Conservation (phyloP, 2,329 filamentous ascomycete genomes). For the Penicillium sp. region DNA sequence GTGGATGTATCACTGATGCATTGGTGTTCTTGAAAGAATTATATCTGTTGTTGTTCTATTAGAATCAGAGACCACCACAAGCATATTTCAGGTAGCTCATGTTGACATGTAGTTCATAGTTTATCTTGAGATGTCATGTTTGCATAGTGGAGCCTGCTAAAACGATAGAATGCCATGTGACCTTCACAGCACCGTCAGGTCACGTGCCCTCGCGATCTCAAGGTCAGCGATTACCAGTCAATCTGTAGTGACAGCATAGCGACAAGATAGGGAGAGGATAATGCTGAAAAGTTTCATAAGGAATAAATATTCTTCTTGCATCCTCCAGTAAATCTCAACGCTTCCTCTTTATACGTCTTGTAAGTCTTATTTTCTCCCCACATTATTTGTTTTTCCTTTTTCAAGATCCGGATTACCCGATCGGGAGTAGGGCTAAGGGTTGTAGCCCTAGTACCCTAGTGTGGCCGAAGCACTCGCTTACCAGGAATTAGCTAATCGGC, state of each 20-base stretch:
- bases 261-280: neutral
- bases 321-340: neutral
- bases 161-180: neutral
- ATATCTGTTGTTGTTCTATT: too few relatives aligned
- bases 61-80: too few relatives aligned
- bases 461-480: conserved; percentile 39
- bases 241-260: neutral
- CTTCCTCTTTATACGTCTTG: neutral
- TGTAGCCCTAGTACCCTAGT: conserved; percentile 42
- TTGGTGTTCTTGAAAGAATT: too few relatives aligned
- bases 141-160: neutral
- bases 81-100: neutral
- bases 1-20: neutral
- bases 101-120: neutral
- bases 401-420: conserved; percentile 10
- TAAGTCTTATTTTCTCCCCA: neutral
- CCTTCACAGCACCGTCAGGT: neutral
- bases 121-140: neutral
- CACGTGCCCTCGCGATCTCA: neutral
- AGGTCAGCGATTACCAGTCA: neutral
- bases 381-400: neutral
- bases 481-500: conserved; percentile 42
- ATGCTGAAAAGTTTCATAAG: neutral
- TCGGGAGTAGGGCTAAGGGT: conserved; percentile 19
- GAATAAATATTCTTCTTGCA: neutral